These are phyloP conservation scores for Talaromyces wortmannii DNA, from an alignment of 495 filamentous ascomycete genomes.

Conservation along the genomic window DNA sequence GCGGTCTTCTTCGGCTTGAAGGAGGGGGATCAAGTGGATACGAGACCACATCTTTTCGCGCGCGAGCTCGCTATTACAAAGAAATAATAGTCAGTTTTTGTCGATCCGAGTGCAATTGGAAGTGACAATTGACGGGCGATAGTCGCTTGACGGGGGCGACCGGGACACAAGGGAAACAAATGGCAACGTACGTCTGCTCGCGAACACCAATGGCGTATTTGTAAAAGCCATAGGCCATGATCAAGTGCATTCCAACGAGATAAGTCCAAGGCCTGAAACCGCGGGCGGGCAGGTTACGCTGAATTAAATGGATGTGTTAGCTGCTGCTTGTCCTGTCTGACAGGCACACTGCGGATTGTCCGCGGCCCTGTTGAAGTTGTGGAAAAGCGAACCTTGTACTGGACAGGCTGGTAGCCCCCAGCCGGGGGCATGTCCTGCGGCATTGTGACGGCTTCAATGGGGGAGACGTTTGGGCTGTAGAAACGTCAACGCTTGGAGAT, in stretches of 20 bases:
- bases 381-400: conserved; percentile 76
- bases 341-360: background rate
- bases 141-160: background rate
- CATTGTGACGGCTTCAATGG: conserved; percentile 31
- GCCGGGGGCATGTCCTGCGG: conserved; percentile 82
- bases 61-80: conserved; percentile 65
- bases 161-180: background rate
- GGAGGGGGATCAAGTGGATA: conserved; percentile 83
- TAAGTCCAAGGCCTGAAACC: conserved; percentile 81
- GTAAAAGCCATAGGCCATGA: conserved; percentile 89
- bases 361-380: background rate
- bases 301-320: conserved; percentile 6
- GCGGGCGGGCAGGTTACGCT: conserved; percentile 89
- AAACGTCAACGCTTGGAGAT: conserved; percentile 3
- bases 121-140: too few species aligned
- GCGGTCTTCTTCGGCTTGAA: conserved; percentile 94
- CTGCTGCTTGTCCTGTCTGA: background rate
- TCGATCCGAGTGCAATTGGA: background rate
- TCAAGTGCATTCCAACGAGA: conserved; percentile 60
- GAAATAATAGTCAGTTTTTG: background rate
- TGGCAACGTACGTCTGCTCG: conserved; percentile 71
- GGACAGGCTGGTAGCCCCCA: conserved; percentile 91
- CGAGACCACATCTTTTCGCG: conserved; percentile 97
- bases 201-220: conserved; percentile 68
- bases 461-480: background rate